Evolutionary conservation across 352 stramenopile species (phyloP).

Genomic region (Globisporangium rhizosaccharum): DNA sequence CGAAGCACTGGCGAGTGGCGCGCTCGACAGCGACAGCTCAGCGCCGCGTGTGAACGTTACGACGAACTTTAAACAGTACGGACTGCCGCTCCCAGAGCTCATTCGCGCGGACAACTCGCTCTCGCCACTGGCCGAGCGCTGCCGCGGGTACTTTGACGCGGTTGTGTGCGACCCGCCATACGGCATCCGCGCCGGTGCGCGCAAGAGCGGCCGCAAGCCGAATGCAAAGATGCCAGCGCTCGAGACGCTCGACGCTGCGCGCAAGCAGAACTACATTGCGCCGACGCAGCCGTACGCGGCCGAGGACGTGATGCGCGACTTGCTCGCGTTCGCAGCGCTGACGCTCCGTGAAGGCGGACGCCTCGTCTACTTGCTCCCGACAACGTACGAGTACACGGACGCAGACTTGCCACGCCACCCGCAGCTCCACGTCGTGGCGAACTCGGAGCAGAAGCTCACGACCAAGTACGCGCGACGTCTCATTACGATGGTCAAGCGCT

Average conservation of each 20-base stretch:
- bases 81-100: conserved; percentile 91
- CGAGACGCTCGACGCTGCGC: conserved; percentile 48
- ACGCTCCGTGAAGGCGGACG: conserved; percentile 71
- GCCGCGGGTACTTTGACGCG: conserved; percentile 73
- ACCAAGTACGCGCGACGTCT: conserved; percentile 78
- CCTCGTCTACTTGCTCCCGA: conserved; percentile 85
- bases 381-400: conserved; percentile 79
- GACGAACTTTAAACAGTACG: conserved; percentile 92
- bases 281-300: conserved; percentile 94
- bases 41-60: conserved; percentile 56
- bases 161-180: conserved; percentile 94
- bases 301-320: conserved; percentile 96
- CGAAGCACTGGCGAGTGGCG: conserved; percentile 8
- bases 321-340: conserved; percentile 89
- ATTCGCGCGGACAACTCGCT: conserved; percentile 90
- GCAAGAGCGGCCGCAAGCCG: conserved; percentile 84
- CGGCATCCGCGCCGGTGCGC: conserved; percentile 91
- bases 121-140: conserved; percentile 46
- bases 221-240: conserved; percentile 17
- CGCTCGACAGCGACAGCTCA: conserved; percentile 11
- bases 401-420: conserved; percentile 72
- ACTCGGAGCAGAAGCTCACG: conserved; percentile 82
- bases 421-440: conserved; percentile 57
- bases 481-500: conserved; percentile 85
- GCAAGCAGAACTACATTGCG: conserved; percentile 92